Conservation (phyloP, 2,329 filamentous ascomycete species). For the Davidsoniella neocaledoniae region DNA sequence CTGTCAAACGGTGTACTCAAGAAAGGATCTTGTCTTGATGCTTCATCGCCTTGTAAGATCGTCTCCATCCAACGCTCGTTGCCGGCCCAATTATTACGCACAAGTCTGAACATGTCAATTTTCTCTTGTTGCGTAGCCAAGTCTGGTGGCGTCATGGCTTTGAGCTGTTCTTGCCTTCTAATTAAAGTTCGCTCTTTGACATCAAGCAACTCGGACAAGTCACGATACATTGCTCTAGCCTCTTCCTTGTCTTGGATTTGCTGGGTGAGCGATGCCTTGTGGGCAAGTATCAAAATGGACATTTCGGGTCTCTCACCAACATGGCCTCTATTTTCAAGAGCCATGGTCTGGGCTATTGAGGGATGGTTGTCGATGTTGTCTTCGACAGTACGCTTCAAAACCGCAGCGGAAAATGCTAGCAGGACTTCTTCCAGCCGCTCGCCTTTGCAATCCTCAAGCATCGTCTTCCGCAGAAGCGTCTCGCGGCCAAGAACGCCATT, state of each 20-base stretch:
- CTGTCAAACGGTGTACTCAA: constrained; percentile 49
- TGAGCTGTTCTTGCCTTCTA: constrained; percentile 32
- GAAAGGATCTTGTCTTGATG: constrained; percentile 40
- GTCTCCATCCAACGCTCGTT: constrained; percentile 57
- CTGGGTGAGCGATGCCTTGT: constrained; percentile 49
- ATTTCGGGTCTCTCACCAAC: constrained; percentile 38
- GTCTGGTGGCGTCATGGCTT: constrained; percentile 16
- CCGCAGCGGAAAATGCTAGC: constrained; percentile 65
- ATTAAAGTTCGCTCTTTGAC: constrained; percentile 43
- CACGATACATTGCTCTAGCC: constrained; percentile 38
- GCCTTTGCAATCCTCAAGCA: constrained; percentile 91
- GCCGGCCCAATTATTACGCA: constrained; percentile 64
- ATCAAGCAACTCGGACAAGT: constrained; percentile 48
- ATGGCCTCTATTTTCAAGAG: constrained; percentile 42
- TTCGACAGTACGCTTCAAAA: constrained; percentile 49
- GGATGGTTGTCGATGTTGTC: constrained; percentile 23
- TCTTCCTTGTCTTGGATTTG: constrained; percentile 43
- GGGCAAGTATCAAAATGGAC: constrained; percentile 52
- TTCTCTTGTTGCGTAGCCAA: constrained; percentile 27
- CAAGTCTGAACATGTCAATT: constrained; percentile 37
- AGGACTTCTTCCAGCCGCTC: constrained; percentile 80
- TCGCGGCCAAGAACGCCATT: constrained; percentile 68
- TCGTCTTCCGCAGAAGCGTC: constrained; percentile 70
- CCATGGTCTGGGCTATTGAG: constrained; percentile 36
- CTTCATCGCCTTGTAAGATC: constrained; percentile 49